A percentile compares a stretch with the other conserved stretches of the same genome.
phyloP scores from a whole-genome alignment of 2,329 filamentous ascomycete species.

The Anthostomella pinea region DNA sequence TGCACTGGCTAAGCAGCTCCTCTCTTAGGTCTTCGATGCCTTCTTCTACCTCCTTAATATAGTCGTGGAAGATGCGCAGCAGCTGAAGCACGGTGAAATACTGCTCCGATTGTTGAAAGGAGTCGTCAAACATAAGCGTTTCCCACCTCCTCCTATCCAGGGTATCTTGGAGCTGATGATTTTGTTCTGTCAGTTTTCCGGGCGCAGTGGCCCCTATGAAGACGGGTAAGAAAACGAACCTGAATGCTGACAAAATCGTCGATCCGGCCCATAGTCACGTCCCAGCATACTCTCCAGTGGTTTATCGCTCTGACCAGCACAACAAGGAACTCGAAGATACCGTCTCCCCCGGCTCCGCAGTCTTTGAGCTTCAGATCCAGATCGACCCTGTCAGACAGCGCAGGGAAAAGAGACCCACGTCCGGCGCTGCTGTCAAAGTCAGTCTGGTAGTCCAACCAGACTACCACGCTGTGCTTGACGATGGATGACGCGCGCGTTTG shows the following conservation, averaged over 20 bases:
- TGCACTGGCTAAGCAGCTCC: slow-evolving; percentile 7
- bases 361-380: slow-evolving; percentile 7
- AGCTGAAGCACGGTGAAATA: slow-evolving; percentile 15
- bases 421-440: background rate
- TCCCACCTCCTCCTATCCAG: slow-evolving; percentile 11
- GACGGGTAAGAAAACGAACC: no score
- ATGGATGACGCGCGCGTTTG: slow-evolving; percentile 1
- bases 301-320: slow-evolving; percentile 5
- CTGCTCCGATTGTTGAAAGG: slow-evolving; percentile 15
- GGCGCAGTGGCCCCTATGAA: no score
- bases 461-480: slow-evolving; percentile 8
- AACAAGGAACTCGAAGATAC: slow-evolving; percentile 8
- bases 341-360: slow-evolving; percentile 5
- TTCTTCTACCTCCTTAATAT: slow-evolving; percentile 10
- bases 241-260: slow-evolving; percentile 13
- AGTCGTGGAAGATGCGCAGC: slow-evolving; percentile 14
- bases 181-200: no score
- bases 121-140: slow-evolving; percentile 15
- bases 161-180: slow-evolving; percentile 4
- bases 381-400: slow-evolving; percentile 4
- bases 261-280: slow-evolving; percentile 10
- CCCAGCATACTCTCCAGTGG: slow-evolving; percentile 11
- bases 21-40: slow-evolving; percentile 5
- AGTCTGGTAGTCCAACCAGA: slow-evolving; percentile 11
- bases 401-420: slow-evolving; percentile 1